phyloP scores from a whole-genome alignment of 345 rosid species.

The Brassica rapa region DNA sequence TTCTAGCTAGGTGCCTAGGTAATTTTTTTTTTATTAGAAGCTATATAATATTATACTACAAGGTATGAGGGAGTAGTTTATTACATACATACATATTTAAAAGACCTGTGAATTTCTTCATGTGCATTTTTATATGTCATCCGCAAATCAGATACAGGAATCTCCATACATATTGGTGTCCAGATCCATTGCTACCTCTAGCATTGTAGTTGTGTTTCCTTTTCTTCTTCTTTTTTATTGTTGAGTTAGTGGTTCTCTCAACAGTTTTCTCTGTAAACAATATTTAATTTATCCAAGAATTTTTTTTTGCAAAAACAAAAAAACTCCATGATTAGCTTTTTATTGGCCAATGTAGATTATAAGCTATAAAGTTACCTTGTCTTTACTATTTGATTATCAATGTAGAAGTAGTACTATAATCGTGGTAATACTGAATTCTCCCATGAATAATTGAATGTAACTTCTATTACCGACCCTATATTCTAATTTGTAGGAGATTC shows the following conservation, averaged over 20 bases:
- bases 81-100: background rate
- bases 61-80: background rate
- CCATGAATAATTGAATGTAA: background rate
- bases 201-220: background rate
- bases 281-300: background rate
- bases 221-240: too few relatives aligned
- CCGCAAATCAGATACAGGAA: background rate
- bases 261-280: background rate
- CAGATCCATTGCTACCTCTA: background rate
- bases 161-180: background rate
- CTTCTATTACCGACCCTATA: background rate
- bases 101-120: background rate
- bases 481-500: constrained; percentile 4
- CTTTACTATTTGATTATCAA: background rate
- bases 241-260: background rate
- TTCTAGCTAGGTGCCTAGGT: background rate
- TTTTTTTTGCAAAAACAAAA: too few relatives aligned
- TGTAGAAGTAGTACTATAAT: too few relatives aligned
- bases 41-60: background rate
- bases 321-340: background rate
- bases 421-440: too few relatives aligned
- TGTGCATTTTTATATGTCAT: background rate
- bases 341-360: background rate
- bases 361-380: background rate
- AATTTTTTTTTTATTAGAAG: background rate